Percentiles rank a stretch among this genome's conserved stretches.
Conservation (phyloP, 768 basidiomycete genomes). For the Gymnopilus junonius region DNA sequence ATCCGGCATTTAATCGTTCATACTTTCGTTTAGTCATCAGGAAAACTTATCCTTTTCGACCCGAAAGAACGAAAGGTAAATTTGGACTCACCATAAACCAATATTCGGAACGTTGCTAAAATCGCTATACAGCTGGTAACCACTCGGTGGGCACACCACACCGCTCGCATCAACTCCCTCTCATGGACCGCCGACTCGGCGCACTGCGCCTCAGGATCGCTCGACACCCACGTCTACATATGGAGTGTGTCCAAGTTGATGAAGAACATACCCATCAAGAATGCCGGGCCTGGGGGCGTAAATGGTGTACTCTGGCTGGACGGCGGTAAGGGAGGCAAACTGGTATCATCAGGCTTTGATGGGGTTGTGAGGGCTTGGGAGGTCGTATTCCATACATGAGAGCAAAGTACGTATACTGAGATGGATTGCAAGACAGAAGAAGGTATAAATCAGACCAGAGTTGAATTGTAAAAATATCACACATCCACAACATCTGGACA, state of each 20-base stretch:
- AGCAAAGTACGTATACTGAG: too few relatives aligned
- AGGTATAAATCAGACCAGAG: neutral
- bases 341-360: conserved; percentile 83
- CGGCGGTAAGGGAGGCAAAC: conserved; percentile 48
- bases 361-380: conserved; percentile 79
- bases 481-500: neutral
- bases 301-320: conserved; percentile 80
- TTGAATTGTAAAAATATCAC: neutral
- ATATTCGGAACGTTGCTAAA: too few relatives aligned
- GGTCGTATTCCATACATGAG: conserved; percentile 48
- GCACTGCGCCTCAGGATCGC: conserved; percentile 84
- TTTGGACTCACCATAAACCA: too few relatives aligned
- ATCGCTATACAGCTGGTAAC: conserved; percentile 55
- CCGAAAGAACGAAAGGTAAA: conserved; percentile 64
- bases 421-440: too few relatives aligned
- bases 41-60: conserved; percentile 82
- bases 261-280: conserved; percentile 82
- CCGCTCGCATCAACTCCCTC: conserved; percentile 79
- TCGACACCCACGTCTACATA: conserved; percentile 93
- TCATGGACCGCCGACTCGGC: conserved; percentile 75
- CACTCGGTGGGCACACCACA: conserved; percentile 86
- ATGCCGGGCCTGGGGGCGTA: conserved; percentile 86
- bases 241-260: conserved; percentile 77
- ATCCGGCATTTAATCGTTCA: neutral
- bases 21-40: conserved; percentile 59